Evolutionary conservation across 306 rosid genomes (phyloP), one percentile per base, ranked within the genome.

Genomic region (Quercus cerris): DNA sequence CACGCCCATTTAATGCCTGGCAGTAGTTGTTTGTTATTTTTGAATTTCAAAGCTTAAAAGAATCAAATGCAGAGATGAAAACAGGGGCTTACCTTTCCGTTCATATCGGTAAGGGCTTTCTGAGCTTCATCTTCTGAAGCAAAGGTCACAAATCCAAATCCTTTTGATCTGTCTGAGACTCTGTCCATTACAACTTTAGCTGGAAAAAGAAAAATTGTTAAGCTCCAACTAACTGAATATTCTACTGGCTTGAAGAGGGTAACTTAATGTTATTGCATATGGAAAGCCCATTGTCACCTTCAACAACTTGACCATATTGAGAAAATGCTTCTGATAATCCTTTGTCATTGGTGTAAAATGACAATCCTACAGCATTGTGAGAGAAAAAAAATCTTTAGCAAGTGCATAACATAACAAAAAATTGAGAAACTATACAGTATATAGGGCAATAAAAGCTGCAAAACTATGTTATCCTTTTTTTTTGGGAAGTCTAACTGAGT

Each of bases 1-100:
- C 95, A n/a, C 97, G 93, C 13, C 98, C 98, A 77, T 90, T 91
- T 79, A 94, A 83, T 56, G 89, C 84, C 98, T 94, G 91, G 83
- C 57, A 55, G 1, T 78, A 67, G 28, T 63, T 20, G 46, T 71
- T 81, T 71, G 56, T 82, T 20, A 89, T 41, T 78, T 74, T 52
- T 20, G 38, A 38, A 56, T 25, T 27, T 56, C 18, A 25, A 74
- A 74, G 33, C 55, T 59, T n/a, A 68, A 4, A 63, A 57, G 25
- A 56, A 72, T 19, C 23, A 70, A n/a, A 41, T 62, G 35, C 17
- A 75, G 4, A 56, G 20, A 55, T 5, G 56, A 57, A 66, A 56
- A 22, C 54, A 15, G 33, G 64, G 70, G 30, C 2, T 77, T 69
- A 91, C 98, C 91, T 91, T 94, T 77, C 94, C 97, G 49, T 91